phyloP scores from a whole-genome alignment of 2,329 filamentous ascomycete species.

The Fonsecaea multimorphosa region DNA sequence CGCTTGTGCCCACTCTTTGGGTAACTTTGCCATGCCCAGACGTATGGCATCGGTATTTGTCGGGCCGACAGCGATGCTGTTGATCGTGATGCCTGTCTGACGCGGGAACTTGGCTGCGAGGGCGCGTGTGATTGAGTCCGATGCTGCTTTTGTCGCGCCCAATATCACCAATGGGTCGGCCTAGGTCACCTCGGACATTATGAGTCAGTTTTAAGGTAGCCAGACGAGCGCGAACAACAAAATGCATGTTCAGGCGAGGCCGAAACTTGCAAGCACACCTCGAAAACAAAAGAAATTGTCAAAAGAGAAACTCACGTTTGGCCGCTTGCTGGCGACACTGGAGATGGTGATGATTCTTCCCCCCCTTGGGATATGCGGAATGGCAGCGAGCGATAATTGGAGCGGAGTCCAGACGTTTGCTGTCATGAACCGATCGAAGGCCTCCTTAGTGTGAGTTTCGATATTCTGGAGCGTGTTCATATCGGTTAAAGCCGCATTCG shows the following conservation, averaged over 20 bases:
- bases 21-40: slow-evolving; percentile 50
- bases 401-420: slow-evolving; percentile 9
- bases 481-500: slow-evolving; percentile 11
- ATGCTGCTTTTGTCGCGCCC: slow-evolving; percentile 42
- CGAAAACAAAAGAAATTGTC: neutral
- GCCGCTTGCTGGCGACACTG: slow-evolving; percentile 3
- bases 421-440: slow-evolving; percentile 10
- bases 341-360: slow-evolving; percentile 29
- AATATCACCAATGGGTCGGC: slow-evolving; percentile 28
- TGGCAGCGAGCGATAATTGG: neutral
- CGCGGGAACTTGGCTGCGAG: slow-evolving; percentile 25
- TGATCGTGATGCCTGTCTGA: slow-evolving; percentile 3
- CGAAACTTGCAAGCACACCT: too few species aligned
- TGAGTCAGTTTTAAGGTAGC: too few species aligned
- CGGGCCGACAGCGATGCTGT: neutral
- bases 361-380: slow-evolving; percentile 16
- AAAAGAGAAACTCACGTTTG: neutral
- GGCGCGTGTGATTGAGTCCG: slow-evolving; percentile 36
- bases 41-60: slow-evolving; percentile 43
- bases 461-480: slow-evolving; percentile 6
- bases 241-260: too few species aligned
- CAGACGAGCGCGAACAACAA: too few species aligned
- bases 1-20: slow-evolving; percentile 53
- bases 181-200: too few species aligned
- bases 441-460: neutral